These are phyloP conservation scores for Mallotus repandus DNA, from an alignment of 441 rosid species.

Conservation along the genomic window DNA sequence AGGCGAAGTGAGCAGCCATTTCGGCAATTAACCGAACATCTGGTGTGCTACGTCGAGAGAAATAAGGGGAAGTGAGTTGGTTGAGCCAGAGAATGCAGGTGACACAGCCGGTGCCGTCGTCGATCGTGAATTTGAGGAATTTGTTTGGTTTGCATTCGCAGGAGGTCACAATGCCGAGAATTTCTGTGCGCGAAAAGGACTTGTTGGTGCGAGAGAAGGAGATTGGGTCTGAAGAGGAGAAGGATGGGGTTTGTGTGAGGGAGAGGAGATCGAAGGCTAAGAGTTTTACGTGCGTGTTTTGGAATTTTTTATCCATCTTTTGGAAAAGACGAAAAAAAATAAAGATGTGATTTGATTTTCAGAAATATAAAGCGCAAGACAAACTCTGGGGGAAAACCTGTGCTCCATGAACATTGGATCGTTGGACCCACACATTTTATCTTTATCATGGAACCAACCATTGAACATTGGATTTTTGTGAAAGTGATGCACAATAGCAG, in stretches of 20 bases:
- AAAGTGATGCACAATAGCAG: too few species aligned
- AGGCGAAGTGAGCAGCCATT: constrained; percentile 43
- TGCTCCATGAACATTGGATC: too few species aligned
- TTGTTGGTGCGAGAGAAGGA: constrained; percentile 38
- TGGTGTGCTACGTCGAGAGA: constrained; percentile 42
- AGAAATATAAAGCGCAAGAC: too few species aligned
- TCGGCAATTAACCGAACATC: constrained; percentile 50
- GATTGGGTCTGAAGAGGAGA: constrained; percentile 29
- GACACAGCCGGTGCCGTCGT: constrained; percentile 67
- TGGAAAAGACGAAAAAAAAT: too few species aligned
- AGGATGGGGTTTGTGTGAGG: constrained; percentile 35
- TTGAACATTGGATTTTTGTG: too few species aligned
- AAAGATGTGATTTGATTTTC: too few species aligned
- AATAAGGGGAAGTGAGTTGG: constrained; percentile 56
- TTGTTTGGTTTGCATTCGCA: constrained; percentile 54
- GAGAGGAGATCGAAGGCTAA: constrained; percentile 60
- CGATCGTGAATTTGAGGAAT: constrained; percentile 70
- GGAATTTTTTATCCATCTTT: constrained; percentile 40
- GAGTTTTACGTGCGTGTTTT: constrained; percentile 61
- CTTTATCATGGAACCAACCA: too few species aligned
- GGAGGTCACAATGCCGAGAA: constrained; percentile 57
- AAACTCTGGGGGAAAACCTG: too few species aligned
- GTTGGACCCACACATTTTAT: too few species aligned
- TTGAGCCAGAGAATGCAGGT: constrained; percentile 86
- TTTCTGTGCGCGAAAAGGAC: constrained; percentile 57